phyloP scores from a whole-genome alignment of 2,329 filamentous ascomycete genomes.

The Incumbomyces lentus region DNA sequence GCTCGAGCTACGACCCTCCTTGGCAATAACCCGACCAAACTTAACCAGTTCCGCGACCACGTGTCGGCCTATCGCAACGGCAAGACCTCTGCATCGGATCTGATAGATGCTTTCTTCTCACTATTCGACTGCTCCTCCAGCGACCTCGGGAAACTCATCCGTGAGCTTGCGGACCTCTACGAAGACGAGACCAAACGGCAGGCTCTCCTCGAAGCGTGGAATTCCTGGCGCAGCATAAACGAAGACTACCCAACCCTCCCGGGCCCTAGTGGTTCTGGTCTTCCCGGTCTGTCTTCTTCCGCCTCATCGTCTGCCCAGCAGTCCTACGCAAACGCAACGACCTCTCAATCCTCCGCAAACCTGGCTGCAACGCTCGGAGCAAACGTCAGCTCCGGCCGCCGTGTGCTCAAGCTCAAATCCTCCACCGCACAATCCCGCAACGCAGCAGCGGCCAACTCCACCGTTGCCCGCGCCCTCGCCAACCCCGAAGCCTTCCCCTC shows the following conservation, averaged over 20 bases:
- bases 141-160: conserved; percentile 77
- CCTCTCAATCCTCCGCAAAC: conserved; percentile 32
- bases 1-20: conserved; percentile 76
- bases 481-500: conserved; percentile 21
- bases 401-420: conserved; percentile 58
- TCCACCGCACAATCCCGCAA: conserved; percentile 58
- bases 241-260: conserved; percentile 90
- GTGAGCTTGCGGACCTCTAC: conserved; percentile 86
- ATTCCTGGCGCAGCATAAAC: conserved; percentile 90
- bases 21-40: conserved; percentile 62
- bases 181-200: conserved; percentile 69
- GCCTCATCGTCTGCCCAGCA: conserved; percentile 20
- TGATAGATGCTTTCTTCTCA: conserved; percentile 80
- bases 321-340: conserved; percentile 24
- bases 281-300: conserved; percentile 34
- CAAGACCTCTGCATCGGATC: conserved; percentile 57
- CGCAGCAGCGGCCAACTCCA: conserved; percentile 45
- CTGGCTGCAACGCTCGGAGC: conserved; percentile 30
- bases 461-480: conserved; percentile 42
- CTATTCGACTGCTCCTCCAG: conserved; percentile 73
- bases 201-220: conserved; percentile 71
- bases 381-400: conserved; percentile 37
- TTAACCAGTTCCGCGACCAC: conserved; percentile 65
- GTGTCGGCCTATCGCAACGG: conserved; percentile 69
- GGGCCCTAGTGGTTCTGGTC: conserved; percentile 54